Percentiles rank a stretch among this genome's conserved stretches.
phyloP scores from a whole-genome alignment of 495 filamentous ascomycete genomes.

The Penicillium maclennaniae region DNA sequence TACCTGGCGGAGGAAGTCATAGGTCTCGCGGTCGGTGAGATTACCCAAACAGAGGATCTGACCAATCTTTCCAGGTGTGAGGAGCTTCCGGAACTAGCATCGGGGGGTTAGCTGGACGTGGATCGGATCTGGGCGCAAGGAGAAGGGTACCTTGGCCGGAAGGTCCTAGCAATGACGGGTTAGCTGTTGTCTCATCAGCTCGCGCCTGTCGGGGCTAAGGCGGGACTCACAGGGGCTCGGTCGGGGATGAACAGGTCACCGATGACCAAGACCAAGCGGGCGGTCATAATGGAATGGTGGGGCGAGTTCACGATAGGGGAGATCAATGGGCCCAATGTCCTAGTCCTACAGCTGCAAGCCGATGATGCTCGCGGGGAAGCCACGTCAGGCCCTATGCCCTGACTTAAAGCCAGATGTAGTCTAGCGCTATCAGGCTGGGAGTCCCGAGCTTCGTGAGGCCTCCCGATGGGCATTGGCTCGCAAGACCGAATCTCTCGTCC shows the following conservation, averaged over 20 bases:
- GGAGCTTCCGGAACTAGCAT: slow-evolving; percentile 90
- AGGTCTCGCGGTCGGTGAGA: slow-evolving; percentile 89
- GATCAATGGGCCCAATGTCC: slow-evolving; percentile 28
- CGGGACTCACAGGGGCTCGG: slow-evolving; percentile 66
- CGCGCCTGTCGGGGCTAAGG: slow-evolving; percentile 33
- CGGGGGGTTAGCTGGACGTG: background rate
- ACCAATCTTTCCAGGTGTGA: slow-evolving; percentile 95
- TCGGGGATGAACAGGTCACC: slow-evolving; percentile 98
- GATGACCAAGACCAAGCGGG: slow-evolving; percentile 82
- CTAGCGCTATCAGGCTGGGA: slow-evolving; percentile 5
- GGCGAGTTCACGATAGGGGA: slow-evolving; percentile 6
- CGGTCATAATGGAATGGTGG: slow-evolving; percentile 56
- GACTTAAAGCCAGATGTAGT: background rate
- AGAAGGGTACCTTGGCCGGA: slow-evolving; percentile 69
- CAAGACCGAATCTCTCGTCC: slow-evolving; percentile 11
- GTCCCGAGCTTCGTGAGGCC: slow-evolving; percentile 6
- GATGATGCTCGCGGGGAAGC: slow-evolving; percentile 33
- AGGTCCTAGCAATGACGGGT: slow-evolving; percentile 60
- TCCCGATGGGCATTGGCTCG: slow-evolving; percentile 14
- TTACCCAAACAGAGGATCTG: slow-evolving; percentile 98
- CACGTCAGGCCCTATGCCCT: slow-evolving; percentile 34
- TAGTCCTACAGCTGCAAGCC: slow-evolving; percentile 5
- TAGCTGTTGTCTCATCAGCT: slow-evolving; percentile 16
- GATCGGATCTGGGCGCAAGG: background rate
- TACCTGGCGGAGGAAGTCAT: slow-evolving; percentile 88